Conservation (phyloP, 371 early-diverging fungal species). For the Sporodiniella umbellata region DNA sequence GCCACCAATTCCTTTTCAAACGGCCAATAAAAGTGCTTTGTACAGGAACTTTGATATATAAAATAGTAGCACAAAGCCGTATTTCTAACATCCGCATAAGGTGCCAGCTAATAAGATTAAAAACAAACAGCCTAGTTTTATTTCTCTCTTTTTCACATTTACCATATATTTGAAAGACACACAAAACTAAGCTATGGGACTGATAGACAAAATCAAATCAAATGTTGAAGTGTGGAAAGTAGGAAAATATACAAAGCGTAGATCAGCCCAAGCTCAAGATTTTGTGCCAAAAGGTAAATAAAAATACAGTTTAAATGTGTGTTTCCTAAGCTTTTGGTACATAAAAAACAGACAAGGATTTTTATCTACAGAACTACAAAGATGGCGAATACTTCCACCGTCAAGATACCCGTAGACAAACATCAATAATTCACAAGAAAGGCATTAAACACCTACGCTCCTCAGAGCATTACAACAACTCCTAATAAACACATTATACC, state of each 20-base stretch:
- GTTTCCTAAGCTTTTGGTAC: background rate
- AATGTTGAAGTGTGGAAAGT: slow-evolving; percentile 66
- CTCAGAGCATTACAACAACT: slow-evolving; percentile 34
- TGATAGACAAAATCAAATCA: slow-evolving; percentile 58
- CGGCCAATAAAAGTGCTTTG: no score
- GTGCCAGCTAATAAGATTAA: no score
- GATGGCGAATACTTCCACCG: slow-evolving; percentile 57
- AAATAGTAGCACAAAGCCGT: no score
- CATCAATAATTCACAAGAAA: slow-evolving; percentile 23
- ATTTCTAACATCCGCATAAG: no score
- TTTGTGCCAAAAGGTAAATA: slow-evolving; percentile 60
- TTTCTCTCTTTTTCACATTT: background rate
- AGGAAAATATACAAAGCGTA: slow-evolving; percentile 62
- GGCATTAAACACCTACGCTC: slow-evolving; percentile 34
- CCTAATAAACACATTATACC: no score
- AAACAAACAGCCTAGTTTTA: no score
- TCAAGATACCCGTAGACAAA: slow-evolving; percentile 13
- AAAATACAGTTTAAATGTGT: slow-evolving; percentile 1
- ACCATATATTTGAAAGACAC: slow-evolving; percentile 1
- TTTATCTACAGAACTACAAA: slow-evolving; percentile 55
- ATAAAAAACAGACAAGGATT: slow-evolving; percentile 39
- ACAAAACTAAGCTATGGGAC: slow-evolving; percentile 36
- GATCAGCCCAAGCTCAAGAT: slow-evolving; percentile 52
- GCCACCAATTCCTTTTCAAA: no score
- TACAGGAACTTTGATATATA: no score